Percentiles rank a stretch among this genome's conserved stretches.
Evolutionary conservation across 75 land plant genomes (phyloP).

Genomic region (Selaginella moellendorffii): DNA sequence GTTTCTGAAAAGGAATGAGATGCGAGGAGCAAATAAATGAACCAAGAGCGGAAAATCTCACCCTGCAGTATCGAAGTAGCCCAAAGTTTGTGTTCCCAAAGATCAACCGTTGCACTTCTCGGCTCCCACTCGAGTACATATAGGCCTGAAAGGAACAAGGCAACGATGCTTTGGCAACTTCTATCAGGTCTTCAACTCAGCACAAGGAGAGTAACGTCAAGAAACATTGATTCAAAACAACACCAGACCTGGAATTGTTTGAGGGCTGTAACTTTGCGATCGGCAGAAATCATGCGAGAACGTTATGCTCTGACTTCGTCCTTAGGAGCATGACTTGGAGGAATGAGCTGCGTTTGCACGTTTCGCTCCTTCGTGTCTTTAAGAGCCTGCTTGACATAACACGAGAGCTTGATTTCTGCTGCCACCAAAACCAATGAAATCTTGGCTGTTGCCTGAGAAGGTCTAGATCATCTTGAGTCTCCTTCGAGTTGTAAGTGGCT

Average conservation of each 20-base stretch:
- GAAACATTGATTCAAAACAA: too few relatives aligned
- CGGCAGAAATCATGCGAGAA: constrained; percentile 87
- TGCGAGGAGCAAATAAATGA: too few relatives aligned
- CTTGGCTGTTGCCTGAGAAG: constrained; percentile 71
- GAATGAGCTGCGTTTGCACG: constrained; percentile 52
- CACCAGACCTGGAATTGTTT: constrained; percentile 73
- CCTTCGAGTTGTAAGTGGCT: constrained; percentile 59
- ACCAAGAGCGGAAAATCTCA: too few relatives aligned
- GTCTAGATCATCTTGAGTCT: constrained; percentile 82
- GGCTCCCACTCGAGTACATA: constrained; percentile 96
- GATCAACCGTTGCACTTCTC: constrained; percentile 83
- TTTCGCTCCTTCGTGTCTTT: too few relatives aligned
- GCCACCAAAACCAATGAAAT: too few relatives aligned
- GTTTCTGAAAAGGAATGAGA: constrained; percentile 61
- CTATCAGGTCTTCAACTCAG: constrained; percentile 82
- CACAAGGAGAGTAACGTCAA: constrained; percentile 63
- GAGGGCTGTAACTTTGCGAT: constrained; percentile 82
- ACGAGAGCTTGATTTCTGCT: too few relatives aligned
- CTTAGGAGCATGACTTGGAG: constrained; percentile 45
- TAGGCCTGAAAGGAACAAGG: constrained; percentile 47
- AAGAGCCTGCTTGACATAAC: too few relatives aligned
- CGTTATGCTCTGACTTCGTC: constrained; percentile 68
- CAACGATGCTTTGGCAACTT: too few relatives aligned
- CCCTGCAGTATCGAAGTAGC: constrained; percentile 77
- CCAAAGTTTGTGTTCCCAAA: constrained; percentile 85